Evolutionary conservation across 164 flowering plant genomes (phyloP).

Genomic region (Aristolochia contorta): DNA sequence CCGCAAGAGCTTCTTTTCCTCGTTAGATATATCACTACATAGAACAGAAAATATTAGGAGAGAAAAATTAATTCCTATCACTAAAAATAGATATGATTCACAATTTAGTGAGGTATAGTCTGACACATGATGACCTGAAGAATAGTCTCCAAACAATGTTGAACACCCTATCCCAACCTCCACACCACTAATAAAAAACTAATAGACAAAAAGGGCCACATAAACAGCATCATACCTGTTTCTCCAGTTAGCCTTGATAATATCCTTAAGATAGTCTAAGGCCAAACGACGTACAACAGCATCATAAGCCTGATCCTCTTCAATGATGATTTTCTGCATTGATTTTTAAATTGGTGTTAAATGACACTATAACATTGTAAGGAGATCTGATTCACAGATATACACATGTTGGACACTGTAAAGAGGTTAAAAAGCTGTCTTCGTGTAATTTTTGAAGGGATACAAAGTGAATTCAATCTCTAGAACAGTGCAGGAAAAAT

Average conservation of each 20-base stretch:
- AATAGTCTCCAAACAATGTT: no score
- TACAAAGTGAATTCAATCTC: no score
- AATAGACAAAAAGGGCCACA: not conserved
- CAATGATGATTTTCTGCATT: slow-evolving; percentile 73
- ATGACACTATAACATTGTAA: not conserved
- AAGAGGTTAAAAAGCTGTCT: no score
- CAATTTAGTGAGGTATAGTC: not conserved
- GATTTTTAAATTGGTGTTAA: no score
- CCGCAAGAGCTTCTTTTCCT: slow-evolving; percentile 76
- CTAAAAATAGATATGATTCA: not conserved
- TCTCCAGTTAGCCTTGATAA: slow-evolving; percentile 79
- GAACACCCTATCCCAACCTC: no score
- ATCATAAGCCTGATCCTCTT: slow-evolving; percentile 59
- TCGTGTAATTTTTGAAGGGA: no score
- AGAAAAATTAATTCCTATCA: not conserved
- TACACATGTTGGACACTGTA: not conserved
- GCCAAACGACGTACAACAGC: slow-evolving; percentile 80
- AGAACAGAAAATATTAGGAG: not conserved
- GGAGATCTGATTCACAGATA: not conserved
- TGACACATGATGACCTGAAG: no score
- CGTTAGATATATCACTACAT: slow-evolving; percentile 76
- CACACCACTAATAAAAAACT: not conserved
- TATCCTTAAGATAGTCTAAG: slow-evolving; percentile 81
- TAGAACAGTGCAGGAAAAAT: no score
- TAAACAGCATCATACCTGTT: slow-evolving; percentile 4